Conservation (phyloP, 2,329 filamentous ascomycete species). For the Stagonosporopsis chrysanthemi region DNA sequence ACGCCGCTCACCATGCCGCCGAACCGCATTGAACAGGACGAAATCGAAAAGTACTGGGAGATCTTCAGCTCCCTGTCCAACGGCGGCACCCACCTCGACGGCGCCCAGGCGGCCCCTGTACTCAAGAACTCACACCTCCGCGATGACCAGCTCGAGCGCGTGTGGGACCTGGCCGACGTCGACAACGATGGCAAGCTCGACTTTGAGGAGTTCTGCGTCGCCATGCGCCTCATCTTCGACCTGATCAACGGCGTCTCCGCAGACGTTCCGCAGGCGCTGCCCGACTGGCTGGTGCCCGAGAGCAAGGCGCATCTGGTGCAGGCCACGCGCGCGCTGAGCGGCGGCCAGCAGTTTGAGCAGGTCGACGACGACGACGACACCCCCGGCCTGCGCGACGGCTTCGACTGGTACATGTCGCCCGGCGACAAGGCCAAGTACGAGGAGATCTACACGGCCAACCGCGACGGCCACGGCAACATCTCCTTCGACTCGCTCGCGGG, state of each 20-base stretch:
- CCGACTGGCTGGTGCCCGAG: constrained; percentile 97
- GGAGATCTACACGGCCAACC: constrained; percentile 93
- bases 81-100: constrained; percentile 71
- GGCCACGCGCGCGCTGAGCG: constrained; percentile 60
- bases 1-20: constrained; percentile 41
- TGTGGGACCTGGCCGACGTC: constrained; percentile 97
- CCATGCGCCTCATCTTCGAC: constrained; percentile 98
- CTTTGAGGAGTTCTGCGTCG: constrained; percentile 99
- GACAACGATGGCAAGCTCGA: constrained; percentile 97
- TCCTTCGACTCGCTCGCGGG: constrained; percentile 79
- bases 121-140: constrained; percentile 76
- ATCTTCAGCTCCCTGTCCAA: constrained; percentile 74
- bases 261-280: constrained; percentile 84
- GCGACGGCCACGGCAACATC: constrained; percentile 81
- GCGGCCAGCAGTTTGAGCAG: constrained; percentile 83
- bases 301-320: constrained; percentile 61
- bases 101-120: constrained; percentile 72
- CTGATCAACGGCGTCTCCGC: constrained; percentile 86
- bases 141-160: constrained; percentile 88
- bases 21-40: constrained; percentile 73
- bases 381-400: constrained; percentile 88
- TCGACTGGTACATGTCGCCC: constrained; percentile 99
- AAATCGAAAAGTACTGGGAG: constrained; percentile 81
- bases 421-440: constrained; percentile 92
- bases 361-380: constrained; percentile 81